phyloP scores from a whole-genome alignment of 306 rosid genomes.

The Citrullus mucosospermus region DNA sequence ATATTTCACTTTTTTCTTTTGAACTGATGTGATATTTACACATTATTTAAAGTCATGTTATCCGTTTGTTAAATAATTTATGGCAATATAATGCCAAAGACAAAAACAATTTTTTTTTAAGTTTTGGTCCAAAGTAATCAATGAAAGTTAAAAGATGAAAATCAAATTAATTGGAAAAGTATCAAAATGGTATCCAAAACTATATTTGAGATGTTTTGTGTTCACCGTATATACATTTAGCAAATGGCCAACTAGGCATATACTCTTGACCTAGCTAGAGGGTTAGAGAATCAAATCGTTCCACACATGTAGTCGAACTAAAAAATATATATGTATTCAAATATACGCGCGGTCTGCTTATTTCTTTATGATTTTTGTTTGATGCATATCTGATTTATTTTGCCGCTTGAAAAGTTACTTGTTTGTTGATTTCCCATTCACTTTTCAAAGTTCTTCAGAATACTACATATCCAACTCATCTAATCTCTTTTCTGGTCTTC shows the following conservation, averaged over 20 bases:
- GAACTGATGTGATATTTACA: no score
- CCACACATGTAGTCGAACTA: background rate
- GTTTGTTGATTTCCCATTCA: background rate
- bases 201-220: background rate
- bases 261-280: no score
- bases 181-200: background rate
- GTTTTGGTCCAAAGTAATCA: background rate
- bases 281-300: background rate
- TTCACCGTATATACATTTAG: background rate
- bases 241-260: background rate
- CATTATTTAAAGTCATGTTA: background rate
- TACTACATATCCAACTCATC: background rate
- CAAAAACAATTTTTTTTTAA: background rate
- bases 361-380: background rate
- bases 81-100: background rate
- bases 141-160: background rate
- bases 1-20: background rate
- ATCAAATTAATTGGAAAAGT: background rate
- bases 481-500: background rate
- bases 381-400: background rate
- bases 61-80: background rate
- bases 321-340: no score
- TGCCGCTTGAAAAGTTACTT: background rate
- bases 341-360: background rate
- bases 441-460: background rate